Evolutionary conservation across 106 monocot species (phyloP).

Genomic region (Dioscorea dumetorum): DNA sequence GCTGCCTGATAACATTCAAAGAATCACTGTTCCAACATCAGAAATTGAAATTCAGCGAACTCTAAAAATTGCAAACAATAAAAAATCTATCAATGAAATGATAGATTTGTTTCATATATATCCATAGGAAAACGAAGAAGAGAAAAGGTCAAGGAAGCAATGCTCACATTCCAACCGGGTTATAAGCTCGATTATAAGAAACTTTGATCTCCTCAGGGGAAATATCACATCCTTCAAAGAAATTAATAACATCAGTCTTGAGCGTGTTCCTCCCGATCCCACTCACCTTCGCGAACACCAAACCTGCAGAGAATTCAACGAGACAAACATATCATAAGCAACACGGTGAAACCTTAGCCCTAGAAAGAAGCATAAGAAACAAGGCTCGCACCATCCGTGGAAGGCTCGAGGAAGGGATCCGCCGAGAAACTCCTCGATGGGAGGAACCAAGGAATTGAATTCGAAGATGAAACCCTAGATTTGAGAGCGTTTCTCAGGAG

Average conservation of each 20-base stretch:
- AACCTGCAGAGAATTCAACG: conserved; percentile 28
- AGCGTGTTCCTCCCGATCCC: conserved; percentile 41
- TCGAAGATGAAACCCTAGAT: conserved; percentile 7
- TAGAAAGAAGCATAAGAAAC: background rate
- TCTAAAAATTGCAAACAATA: background rate
- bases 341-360: background rate
- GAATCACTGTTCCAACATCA: background rate
- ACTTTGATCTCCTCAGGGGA: conserved; percentile 64
- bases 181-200: conserved; percentile 56
- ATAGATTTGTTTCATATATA: background rate
- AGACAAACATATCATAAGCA: background rate
- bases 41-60: background rate
- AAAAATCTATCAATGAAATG: background rate
- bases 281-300: conserved; percentile 49
- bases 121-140: background rate
- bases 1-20: background rate
- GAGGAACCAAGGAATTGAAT: conserved; percentile 5
- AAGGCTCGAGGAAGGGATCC: conserved; percentile 14
- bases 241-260: conserved; percentile 80
- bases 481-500: conserved; percentile 20
- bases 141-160: conserved; percentile 4
- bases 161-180: conserved; percentile 50
- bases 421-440: conserved; percentile 25
- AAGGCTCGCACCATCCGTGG: conserved; percentile 8
- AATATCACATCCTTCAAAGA: conserved; percentile 66